Conservation (phyloP, 495 filamentous ascomycete genomes). For the Cryomyces minteri region DNA sequence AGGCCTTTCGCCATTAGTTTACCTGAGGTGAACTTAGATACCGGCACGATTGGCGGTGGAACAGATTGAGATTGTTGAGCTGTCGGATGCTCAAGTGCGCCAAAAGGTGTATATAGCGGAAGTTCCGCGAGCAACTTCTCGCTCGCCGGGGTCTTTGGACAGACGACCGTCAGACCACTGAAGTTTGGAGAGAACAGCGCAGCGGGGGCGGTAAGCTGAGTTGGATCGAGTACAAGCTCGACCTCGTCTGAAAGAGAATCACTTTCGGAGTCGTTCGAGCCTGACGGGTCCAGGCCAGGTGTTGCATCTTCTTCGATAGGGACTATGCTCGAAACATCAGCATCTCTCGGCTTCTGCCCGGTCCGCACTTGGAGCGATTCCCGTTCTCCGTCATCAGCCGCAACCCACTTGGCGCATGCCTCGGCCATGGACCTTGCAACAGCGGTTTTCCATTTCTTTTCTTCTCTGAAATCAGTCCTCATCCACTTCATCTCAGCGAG, state of each 20-base stretch:
- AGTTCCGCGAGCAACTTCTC: slow-evolving; percentile 76
- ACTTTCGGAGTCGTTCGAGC: slow-evolving; percentile 16
- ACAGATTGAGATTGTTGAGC: slow-evolving; percentile 15
- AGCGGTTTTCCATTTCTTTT: slow-evolving; percentile 82
- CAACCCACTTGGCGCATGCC: slow-evolving; percentile 66
- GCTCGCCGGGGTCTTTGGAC: slow-evolving; percentile 55
- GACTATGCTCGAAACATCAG: no score
- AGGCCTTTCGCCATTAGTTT: slow-evolving; percentile 50
- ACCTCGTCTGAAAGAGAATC: slow-evolving; percentile 6
- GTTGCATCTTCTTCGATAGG: slow-evolving; percentile 4
- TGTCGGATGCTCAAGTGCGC: slow-evolving; percentile 3
- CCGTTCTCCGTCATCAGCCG: slow-evolving; percentile 39
- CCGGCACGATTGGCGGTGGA: slow-evolving; percentile 50
- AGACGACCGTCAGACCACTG: slow-evolving; percentile 63
- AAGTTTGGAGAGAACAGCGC: slow-evolving; percentile 66
- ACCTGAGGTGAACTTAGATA: slow-evolving; percentile 73
- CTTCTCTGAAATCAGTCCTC: slow-evolving; percentile 85
- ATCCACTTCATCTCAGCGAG: slow-evolving; percentile 93
- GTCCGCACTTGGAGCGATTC: slow-evolving; percentile 46
- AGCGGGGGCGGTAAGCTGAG: slow-evolving; percentile 31
- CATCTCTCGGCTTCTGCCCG: slow-evolving; percentile 8
- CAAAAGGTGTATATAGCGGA: slow-evolving; percentile 48
- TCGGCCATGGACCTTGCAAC: slow-evolving; percentile 58
- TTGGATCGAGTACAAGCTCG: slow-evolving; percentile 1
- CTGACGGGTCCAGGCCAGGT: slow-evolving; percentile 15